Conservation (phyloP, 805 yeast genomes). For the Ogataea corticis region DNA sequence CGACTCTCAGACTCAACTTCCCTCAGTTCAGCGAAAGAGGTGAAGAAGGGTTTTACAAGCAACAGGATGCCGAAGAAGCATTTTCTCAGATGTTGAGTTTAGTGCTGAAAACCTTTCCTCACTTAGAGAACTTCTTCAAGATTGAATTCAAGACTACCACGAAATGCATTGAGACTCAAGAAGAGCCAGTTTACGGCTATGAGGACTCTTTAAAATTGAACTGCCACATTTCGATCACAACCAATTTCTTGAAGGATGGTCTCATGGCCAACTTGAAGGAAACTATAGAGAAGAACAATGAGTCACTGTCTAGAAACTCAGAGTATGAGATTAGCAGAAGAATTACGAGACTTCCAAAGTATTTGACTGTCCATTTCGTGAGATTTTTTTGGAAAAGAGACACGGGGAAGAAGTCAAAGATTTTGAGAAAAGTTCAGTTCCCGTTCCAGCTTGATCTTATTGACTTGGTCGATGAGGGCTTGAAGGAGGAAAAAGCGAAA, state of each 20-base stretch:
- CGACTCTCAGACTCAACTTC: constrained; percentile 61
- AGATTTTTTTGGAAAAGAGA: constrained; percentile 96
- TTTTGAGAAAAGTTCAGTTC: constrained; percentile 89
- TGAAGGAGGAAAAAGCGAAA: constrained; percentile 63
- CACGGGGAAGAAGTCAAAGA: constrained; percentile 86
- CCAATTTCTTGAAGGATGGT: constrained; percentile 89
- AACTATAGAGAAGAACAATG: constrained; percentile 73
- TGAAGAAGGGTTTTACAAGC: constrained; percentile 72
- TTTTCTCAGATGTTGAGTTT: constrained; percentile 72
- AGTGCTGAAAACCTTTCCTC: constrained; percentile 49
- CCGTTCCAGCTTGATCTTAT: constrained; percentile 91
- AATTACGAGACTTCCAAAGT: constrained; percentile 81
- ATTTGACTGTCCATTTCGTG: constrained; percentile 86
- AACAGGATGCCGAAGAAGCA: constrained; percentile 98
- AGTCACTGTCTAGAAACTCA: constrained; percentile 69
- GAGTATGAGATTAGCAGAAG: constrained; percentile 59
- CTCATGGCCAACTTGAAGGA: constrained; percentile 73
- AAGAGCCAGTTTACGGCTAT: constrained; percentile 42
- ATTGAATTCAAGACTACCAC: constrained; percentile 63
- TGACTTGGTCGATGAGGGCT: constrained; percentile 80
- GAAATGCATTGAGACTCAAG: constrained; percentile 57
- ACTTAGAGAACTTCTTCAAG: constrained; percentile 59
- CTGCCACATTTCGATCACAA: constrained; percentile 84
- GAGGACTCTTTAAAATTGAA: constrained; percentile 71
- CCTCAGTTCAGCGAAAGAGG: constrained; percentile 91